These are phyloP conservation scores for Colletotrichum eleusines DNA, from an alignment of 2,329 filamentous ascomycete genomes.

Conservation along the genomic window DNA sequence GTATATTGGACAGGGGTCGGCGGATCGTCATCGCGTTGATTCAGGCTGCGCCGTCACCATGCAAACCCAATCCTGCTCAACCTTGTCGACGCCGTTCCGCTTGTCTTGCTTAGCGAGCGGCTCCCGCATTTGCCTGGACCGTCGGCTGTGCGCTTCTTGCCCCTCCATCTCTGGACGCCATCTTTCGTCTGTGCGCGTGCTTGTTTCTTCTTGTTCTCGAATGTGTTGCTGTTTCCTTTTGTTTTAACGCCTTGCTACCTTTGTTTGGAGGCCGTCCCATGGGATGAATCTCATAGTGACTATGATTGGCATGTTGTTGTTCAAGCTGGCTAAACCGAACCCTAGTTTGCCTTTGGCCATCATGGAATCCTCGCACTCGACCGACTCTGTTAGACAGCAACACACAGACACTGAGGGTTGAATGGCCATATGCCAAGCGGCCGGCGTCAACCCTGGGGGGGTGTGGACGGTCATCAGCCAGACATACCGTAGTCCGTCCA, in stretches of 20 bases:
- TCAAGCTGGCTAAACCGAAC: background rate
- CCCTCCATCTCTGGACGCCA: conserved; percentile 26
- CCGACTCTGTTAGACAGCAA: conserved; percentile 17
- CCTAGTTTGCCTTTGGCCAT: conserved; percentile 27
- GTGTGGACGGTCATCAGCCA: conserved; percentile 19
- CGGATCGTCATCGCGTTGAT: conserved; percentile 27
- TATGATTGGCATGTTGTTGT: conserved; percentile 4
- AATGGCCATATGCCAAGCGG: conserved; percentile 26
- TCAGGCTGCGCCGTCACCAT: conserved; percentile 10
- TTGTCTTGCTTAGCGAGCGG: conserved; percentile 40
- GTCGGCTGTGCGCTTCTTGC: conserved; percentile 28
- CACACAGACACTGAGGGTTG: background rate
- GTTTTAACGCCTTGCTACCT: conserved; percentile 22
- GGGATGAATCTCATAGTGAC: conserved; percentile 9
- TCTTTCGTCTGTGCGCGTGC: conserved; percentile 9
- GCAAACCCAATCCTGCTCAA: conserved; percentile 9
- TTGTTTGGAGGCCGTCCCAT: conserved; percentile 3
- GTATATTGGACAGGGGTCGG: conserved; percentile 34
- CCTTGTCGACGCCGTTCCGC: conserved; percentile 30
- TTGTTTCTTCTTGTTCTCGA: conserved; percentile 17
- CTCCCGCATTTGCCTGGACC: conserved; percentile 32
- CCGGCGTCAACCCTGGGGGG: conserved; percentile 22
- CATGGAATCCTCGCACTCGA: conserved; percentile 33
- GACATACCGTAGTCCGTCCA: conserved; percentile 16
- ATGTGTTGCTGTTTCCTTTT: conserved; percentile 26